These are phyloP conservation scores for Aeminium ludgeri DNA, from an alignment of 495 filamentous ascomycete species.

Conservation along the genomic window DNA sequence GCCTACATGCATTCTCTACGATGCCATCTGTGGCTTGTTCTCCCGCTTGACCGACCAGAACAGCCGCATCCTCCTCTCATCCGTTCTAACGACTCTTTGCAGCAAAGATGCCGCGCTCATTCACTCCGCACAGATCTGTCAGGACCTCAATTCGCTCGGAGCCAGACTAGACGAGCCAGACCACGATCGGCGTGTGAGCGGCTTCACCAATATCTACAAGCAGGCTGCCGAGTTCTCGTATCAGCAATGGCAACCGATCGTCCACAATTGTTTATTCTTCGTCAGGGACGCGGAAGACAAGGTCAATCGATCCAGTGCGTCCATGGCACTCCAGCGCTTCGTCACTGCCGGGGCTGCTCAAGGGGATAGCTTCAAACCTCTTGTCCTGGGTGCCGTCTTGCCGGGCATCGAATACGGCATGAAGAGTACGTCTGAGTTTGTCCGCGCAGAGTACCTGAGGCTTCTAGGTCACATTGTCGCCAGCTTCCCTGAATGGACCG, in stretches of 20 bases:
- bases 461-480: conserved; percentile 64
- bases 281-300: conserved; percentile 78
- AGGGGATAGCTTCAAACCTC: conserved; percentile 29
- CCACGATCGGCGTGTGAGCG: conserved; percentile 61
- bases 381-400: conserved; percentile 47
- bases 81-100: conserved; percentile 54
- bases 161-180: conserved; percentile 63
- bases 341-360: conserved; percentile 37
- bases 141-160: conserved; percentile 63
- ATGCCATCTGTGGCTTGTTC: conserved; percentile 12
- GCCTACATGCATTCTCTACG: conserved; percentile 8
- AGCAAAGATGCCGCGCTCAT: conserved; percentile 39
- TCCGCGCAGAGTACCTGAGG: conserved; percentile 62
- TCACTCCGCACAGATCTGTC: conserved; percentile 54
- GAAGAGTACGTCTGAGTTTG: conserved; percentile 60
- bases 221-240: conserved; percentile 37
- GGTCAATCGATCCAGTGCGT: conserved; percentile 69
- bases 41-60: conserved; percentile 1
- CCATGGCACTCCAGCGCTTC: conserved; percentile 66
- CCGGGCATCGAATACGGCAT: conserved; percentile 61
- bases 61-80: conserved; percentile 53
- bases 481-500: conserved; percentile 46
- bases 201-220: conserved; percentile 58
- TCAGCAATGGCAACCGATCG: conserved; percentile 77
- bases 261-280: conserved; percentile 81